These are phyloP conservation scores for Fusarium algeriense DNA, from an alignment of 2,329 filamentous ascomycete species.

Conservation along the genomic window DNA sequence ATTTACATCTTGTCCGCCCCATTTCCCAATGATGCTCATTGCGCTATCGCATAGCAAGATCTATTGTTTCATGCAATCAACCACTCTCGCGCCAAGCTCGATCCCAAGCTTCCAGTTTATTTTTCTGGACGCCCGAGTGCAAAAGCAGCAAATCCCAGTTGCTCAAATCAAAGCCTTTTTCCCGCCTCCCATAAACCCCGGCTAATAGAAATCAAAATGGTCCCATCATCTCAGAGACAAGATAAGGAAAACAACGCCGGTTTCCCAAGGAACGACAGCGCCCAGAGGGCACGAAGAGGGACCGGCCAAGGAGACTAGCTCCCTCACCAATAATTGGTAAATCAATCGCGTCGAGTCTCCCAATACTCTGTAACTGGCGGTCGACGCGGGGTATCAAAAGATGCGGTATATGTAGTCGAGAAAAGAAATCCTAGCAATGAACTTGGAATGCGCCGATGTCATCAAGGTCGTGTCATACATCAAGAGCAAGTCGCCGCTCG, in stretches of 20 bases:
- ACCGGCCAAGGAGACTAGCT: conserved; percentile 31
- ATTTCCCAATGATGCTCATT: conserved; percentile 10
- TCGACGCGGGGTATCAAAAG: conserved; percentile 49
- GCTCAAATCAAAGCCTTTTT: conserved; percentile 47
- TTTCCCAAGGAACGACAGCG: conserved; percentile 39
- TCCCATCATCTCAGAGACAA: conserved; percentile 23
- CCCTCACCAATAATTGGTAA: conserved; percentile 38
- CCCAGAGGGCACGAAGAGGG: conserved; percentile 29
- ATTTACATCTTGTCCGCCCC: conserved; percentile 30
- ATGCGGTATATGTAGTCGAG: conserved; percentile 49
- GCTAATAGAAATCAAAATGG: conserved; percentile 40
- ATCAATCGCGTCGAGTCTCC: conserved; percentile 38
- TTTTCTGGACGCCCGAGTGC: conserved; percentile 24
- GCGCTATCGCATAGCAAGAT: conserved; percentile 33
- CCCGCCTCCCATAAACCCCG: conserved; percentile 39
- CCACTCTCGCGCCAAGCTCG: conserved; percentile 39
- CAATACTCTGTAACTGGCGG: conserved; percentile 41
- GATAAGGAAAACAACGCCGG: conserved; percentile 30
- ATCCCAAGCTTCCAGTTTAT: conserved; percentile 27
- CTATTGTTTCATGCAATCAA: conserved; percentile 38
- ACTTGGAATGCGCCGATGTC: conserved; percentile 42
- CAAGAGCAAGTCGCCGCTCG: conserved; percentile 27
- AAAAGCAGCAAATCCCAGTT: conserved; percentile 44
- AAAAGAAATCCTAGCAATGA: conserved; percentile 46
- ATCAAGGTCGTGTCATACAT: conserved; percentile 47